A percentile compares a stretch with the other conserved stretches of the same genome.
Conservation (phyloP, 495 filamentous ascomycete genomes). For the Penicillium waksmanii region DNA sequence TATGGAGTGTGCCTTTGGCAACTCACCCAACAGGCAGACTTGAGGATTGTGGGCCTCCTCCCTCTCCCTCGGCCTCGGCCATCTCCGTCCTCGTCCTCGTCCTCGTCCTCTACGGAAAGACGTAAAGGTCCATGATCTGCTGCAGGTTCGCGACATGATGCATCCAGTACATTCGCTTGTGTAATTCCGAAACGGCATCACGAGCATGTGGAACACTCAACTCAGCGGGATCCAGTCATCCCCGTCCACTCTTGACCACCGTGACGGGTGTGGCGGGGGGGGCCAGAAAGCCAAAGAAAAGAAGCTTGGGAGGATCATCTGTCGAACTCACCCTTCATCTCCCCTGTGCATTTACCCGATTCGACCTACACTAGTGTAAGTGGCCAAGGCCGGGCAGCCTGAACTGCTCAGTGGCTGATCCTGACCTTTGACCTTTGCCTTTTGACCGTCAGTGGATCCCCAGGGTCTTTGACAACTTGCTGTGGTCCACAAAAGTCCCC, state of each 20-base stretch:
- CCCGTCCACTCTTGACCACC: neutral
- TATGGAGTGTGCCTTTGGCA: too few species aligned
- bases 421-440: too few species aligned
- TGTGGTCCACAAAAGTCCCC: neutral
- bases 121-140: slow-evolving; percentile 12
- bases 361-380: slow-evolving; percentile 11
- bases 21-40: too few species aligned
- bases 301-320: slow-evolving; percentile 8
- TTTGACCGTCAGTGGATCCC: neutral
- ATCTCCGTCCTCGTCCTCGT: neutral
- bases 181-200: slow-evolving; percentile 23
- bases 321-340: slow-evolving; percentile 7
- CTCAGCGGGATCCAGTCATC: neutral
- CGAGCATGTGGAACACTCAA: slow-evolving; percentile 22
- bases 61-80: neutral
- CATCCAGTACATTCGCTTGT: slow-evolving; percentile 14
- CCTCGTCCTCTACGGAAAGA: too few species aligned
- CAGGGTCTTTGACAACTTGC: neutral
- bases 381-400: too few species aligned
- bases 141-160: slow-evolving; percentile 28
- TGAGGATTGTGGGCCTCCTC: too few species aligned
- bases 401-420: neutral
- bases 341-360: slow-evolving; percentile 34
- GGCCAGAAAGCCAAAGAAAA: slow-evolving; percentile 14
- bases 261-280: slow-evolving; percentile 12